Conservation (phyloP, 2,329 filamentous ascomycete species). For the Xylaria sp. region DNA sequence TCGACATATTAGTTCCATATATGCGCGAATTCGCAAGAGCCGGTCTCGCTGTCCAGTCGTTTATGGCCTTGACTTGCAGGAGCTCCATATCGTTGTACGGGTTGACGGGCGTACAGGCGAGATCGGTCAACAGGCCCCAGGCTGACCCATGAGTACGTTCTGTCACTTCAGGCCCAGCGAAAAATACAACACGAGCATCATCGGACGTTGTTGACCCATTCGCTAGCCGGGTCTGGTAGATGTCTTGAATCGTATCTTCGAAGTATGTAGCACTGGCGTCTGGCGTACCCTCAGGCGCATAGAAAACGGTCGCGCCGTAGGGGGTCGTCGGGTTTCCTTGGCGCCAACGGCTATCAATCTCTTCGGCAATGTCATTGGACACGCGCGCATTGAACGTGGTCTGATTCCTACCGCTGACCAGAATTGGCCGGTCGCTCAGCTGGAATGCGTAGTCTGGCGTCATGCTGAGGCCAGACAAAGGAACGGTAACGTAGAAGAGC, state of each 20-base stretch:
- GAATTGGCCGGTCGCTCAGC: conserved; percentile 1
- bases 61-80: not conserved
- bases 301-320: not conserved
- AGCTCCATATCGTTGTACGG: not conserved
- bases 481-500: conserved; percentile 2
- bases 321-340: conserved; percentile 2
- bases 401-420: conserved; percentile 5
- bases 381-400: conserved; percentile 7
- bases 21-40: not conserved
- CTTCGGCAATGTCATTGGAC: conserved; percentile 1
- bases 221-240: conserved; percentile 1
- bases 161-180: conserved; percentile 3
- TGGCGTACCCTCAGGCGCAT: conserved; percentile 2
- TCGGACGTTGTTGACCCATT: not conserved
- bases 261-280: conserved; percentile 4
- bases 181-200: not conserved
- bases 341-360: conserved; percentile 2
- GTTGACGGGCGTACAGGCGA: conserved; percentile 1
- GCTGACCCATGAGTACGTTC: conserved; percentile 2
- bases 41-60: conserved; percentile 1
- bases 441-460: not conserved
- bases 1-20: not conserved
- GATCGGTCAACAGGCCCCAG: conserved; percentile 3
- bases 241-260: conserved; percentile 4
- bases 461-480: conserved; percentile 6